A percentile compares a stretch with the other conserved stretches of the same genome.
Conservation (phyloP, 108 stramenopile species). For the Pseudonitzschia multistriata region DNA sequence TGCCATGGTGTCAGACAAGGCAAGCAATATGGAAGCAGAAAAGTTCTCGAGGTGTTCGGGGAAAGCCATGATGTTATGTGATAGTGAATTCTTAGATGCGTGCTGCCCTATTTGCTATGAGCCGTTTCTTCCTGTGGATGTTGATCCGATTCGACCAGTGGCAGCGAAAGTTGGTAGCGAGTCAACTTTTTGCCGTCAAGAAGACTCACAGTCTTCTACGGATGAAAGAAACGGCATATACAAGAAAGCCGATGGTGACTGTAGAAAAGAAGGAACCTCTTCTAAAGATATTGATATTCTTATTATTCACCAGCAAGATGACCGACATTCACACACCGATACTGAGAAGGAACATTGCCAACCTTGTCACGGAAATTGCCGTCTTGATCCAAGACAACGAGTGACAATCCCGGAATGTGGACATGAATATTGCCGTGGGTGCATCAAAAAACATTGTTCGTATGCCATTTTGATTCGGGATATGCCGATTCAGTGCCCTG, state of each 20-base stretch:
- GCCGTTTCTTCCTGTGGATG: too few species aligned
- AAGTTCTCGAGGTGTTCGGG: too few species aligned
- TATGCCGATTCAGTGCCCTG: conserved; percentile 29
- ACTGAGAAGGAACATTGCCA: background rate
- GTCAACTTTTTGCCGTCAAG: too few species aligned
- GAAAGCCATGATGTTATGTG: too few species aligned
- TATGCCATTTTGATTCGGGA: conserved; percentile 15
- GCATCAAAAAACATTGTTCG: conserved; percentile 25
- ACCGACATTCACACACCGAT: background rate
- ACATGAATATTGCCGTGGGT: conserved; percentile 29
- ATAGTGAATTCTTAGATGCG: too few species aligned
- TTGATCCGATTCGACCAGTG: too few species aligned
- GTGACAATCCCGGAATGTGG: conserved; percentile 11
- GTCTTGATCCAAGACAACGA: background rate
- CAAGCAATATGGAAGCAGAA: too few species aligned
- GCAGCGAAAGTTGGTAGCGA: too few species aligned
- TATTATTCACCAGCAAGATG: background rate
- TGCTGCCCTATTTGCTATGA: too few species aligned
- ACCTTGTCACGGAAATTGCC: too few species aligned
- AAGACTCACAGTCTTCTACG: background rate
- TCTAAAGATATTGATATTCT: background rate
- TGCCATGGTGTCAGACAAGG: too few species aligned
- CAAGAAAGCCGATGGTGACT: background rate
- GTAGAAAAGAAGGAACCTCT: background rate
- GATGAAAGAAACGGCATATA: background rate